These are phyloP conservation scores for Volvox africanus DNA, from an alignment of 139 green algal genomes.

Conservation along the genomic window DNA sequence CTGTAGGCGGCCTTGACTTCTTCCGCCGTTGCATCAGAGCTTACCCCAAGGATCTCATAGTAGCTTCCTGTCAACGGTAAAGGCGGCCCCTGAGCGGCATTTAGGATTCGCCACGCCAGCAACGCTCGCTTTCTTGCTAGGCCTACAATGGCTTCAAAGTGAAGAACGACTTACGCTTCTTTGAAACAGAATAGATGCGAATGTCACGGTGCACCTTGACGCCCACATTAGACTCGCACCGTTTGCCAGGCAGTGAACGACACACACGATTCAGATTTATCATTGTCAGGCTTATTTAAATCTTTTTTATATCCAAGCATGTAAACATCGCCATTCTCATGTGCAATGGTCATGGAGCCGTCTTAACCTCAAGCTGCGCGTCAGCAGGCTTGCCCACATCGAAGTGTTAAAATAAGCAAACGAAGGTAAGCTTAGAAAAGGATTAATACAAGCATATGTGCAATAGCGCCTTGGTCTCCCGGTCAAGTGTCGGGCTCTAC, in stretches of 20 bases:
- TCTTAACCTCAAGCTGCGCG: background rate
- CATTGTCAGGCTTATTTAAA: background rate
- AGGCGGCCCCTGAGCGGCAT: too few species aligned
- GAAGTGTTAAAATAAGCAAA: too few species aligned
- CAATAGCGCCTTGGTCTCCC: too few species aligned
- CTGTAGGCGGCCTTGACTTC: conserved; percentile 18
- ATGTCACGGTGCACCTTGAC: background rate
- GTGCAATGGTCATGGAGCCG: background rate
- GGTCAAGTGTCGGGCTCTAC: too few species aligned
- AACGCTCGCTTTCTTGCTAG: background rate
- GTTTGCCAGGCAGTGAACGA: background rate
- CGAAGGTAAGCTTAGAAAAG: too few species aligned
- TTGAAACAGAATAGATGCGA: background rate
- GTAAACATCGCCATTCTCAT: background rate
- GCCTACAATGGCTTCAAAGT: background rate
- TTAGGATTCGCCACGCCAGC: background rate
- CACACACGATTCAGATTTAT: background rate
- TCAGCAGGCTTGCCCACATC: too few species aligned
- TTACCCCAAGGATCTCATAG: conserved; percentile 10
- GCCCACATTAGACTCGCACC: too few species aligned
- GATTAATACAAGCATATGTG: too few species aligned
- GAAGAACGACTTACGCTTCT: background rate
- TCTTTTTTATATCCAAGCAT: background rate
- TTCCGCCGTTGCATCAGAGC: background rate
- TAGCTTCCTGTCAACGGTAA: conserved; percentile 4